A percentile compares a stretch with the other conserved stretches of the same genome.
These are phyloP conservation scores for Mycena latifolia DNA, from an alignment of 768 basidiomycete genomes.

Conservation along the genomic window DNA sequence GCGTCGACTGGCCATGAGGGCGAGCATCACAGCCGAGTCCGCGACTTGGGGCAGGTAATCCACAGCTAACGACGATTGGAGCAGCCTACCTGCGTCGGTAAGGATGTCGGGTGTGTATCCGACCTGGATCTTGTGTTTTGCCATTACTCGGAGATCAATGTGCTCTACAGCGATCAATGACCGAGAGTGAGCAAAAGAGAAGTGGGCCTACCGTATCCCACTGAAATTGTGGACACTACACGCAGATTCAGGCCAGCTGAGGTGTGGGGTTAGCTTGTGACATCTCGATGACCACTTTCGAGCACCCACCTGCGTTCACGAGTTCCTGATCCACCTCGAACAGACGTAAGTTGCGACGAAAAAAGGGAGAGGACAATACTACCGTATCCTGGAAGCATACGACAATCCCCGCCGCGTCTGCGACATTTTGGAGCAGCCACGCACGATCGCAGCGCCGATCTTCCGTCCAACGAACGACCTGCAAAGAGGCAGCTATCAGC, in stretches of 20 bases:
- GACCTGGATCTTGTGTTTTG: constrained; percentile 72
- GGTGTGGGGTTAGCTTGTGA: constrained; percentile 5
- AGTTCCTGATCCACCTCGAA: constrained; percentile 80
- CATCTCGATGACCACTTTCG: not conserved
- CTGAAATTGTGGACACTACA: constrained; percentile 93
- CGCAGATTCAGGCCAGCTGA: constrained; percentile 77
- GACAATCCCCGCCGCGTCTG: constrained; percentile 72
- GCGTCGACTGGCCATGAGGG: constrained; percentile 91
- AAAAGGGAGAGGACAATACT: not conserved
- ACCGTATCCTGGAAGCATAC: constrained; percentile 84
- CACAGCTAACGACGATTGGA: not conserved
- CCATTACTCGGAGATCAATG: constrained; percentile 71
- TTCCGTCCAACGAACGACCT: constrained; percentile 61
- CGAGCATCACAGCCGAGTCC: constrained; percentile 90
- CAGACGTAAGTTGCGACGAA: constrained; percentile 10
- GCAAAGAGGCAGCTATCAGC: not conserved
- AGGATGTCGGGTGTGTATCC: constrained; percentile 97
- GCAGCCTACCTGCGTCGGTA: constrained; percentile 86
- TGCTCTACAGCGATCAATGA: constrained; percentile 70
- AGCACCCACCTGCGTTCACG: constrained; percentile 63
- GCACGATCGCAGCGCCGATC: constrained; percentile 67
- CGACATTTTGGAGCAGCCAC: constrained; percentile 82
- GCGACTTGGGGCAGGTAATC: constrained; percentile 68
- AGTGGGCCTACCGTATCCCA: constrained; percentile 78
- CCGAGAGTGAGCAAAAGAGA: not conserved